Percentiles rank a stretch among this genome's conserved stretches.
These are phyloP conservation scores for Globisporangium cederbergense DNA, from an alignment of 352 stramenopile species.

Conservation along the genomic window DNA sequence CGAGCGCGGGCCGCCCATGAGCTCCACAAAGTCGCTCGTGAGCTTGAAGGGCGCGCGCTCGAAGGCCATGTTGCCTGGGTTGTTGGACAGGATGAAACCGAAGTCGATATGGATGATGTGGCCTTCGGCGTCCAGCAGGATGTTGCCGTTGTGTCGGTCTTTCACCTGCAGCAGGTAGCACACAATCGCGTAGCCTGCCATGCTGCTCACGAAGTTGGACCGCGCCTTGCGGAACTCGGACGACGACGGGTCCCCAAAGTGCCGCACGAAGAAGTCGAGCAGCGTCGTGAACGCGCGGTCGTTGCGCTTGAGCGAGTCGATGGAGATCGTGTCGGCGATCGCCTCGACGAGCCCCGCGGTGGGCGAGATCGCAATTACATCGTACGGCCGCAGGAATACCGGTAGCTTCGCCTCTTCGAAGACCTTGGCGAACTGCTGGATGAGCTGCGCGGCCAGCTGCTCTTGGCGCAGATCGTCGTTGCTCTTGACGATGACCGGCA, in stretches of 20 bases:
- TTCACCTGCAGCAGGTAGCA: constrained; percentile 98
- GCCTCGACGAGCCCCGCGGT: constrained; percentile 95
- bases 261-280: constrained; percentile 92
- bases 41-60: constrained; percentile 98
- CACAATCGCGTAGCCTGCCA: constrained; percentile 92
- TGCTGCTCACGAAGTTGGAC: constrained; percentile 84
- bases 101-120: constrained; percentile 98
- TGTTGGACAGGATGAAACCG: constrained; percentile 94
- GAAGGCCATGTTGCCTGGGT: constrained; percentile 92
- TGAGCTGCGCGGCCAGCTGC: constrained; percentile 96
- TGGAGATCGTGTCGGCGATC: constrained; percentile 95
- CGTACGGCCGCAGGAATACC: constrained; percentile 94
- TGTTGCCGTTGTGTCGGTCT: constrained; percentile 98
- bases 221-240: constrained; percentile 74
- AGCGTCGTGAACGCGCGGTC: constrained; percentile 90
- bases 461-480: constrained; percentile 98
- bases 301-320: constrained; percentile 98
- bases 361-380: constrained; percentile 93
- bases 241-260: constrained; percentile 85
- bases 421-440: constrained; percentile 92
- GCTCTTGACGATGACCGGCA: constrained; percentile 97
- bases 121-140: constrained; percentile 94
- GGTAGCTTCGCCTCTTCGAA: constrained; percentile 93
- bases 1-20: constrained; percentile 93
- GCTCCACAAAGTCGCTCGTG: constrained; percentile 94